Conservation (phyloP, 2,329 filamentous ascomycete species). For the Fusarium sp. region DNA sequence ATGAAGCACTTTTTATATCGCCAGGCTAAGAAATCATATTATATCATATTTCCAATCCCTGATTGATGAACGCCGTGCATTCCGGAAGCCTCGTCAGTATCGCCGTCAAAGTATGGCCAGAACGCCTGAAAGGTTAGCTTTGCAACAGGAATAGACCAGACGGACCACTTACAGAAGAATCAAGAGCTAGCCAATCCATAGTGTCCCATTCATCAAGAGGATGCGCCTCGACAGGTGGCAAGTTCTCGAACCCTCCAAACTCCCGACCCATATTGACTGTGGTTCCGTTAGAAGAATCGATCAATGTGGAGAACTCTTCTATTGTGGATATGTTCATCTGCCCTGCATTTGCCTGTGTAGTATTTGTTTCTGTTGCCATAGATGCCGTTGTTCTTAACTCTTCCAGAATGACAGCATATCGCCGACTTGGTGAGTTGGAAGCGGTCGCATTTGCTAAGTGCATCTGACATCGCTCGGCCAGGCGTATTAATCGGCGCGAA, state of each 20-base stretch:
- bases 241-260: background rate
- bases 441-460: conserved; percentile 33
- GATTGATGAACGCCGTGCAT: background rate
- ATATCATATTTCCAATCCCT: too few relatives aligned
- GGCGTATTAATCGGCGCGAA: conserved; percentile 28
- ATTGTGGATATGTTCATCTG: background rate
- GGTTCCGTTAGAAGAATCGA: background rate
- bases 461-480: conserved; percentile 42
- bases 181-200: conserved; percentile 34
- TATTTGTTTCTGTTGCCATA: background rate
- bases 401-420: conserved; percentile 36
- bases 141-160: background rate
- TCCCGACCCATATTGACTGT: background rate
- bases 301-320: background rate
- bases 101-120: background rate
- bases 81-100: background rate
- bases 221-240: conserved; percentile 1
- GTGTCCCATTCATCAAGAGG: conserved; percentile 32
- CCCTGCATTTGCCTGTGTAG: background rate
- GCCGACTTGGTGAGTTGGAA: conserved; percentile 34
- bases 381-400: conserved; percentile 23
- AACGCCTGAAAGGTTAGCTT: background rate
- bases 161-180: conserved; percentile 29
- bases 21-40: too few relatives aligned
- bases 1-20: too few relatives aligned